Base-by-base conservation (phyloP, 2,329 filamentous ascomycete species). In the Hypomyces perniciosus region DNA sequence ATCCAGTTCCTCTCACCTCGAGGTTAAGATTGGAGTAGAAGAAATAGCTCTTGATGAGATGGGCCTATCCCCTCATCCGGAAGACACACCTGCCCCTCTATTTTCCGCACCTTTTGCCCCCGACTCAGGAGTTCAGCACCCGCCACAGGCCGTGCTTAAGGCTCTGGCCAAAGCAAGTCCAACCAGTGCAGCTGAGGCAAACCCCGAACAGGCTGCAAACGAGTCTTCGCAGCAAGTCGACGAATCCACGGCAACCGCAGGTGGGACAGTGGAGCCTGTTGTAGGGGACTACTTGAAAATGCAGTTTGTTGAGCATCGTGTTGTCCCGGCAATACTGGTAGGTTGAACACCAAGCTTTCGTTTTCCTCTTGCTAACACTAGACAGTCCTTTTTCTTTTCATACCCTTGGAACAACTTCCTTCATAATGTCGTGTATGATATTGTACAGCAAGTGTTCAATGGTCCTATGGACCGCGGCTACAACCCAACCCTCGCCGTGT, bases 361-460 rank as follows among this genome's bases (percentile, higher is more conserved):
- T 5, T 5, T 9, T 12, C 33, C 12, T 33, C 20, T 28, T 44
- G 38, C 7, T 46, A 12, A 44, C 30, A 61, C 6, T 27, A 1
- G 5, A 2, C 57, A 95, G 90, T 88, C 90, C 51, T 97, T 97
- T 74, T 99, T 99, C 72, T 99, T 99, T 75, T 84, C 86, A 53
- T 99, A 97, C 63, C 92, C 93, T 1, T 99, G 93, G 93, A 99
- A 99, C 70, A 99, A 99, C 68, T 99, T 99, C 65, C 79, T 99
- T 41, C 93, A 99, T 71, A 99, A 99, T 64, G 93, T 99, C 40
- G 93, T 99, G 44, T 99, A 99, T 66, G 93, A 99, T 67, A 91
- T 99, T 63, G 89, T 99, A 40, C 93, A 99, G 68, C 93, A 99
- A 73, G 93, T 99, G 1, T 97, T 99, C 69, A 99, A 99, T 65